Conservation (phyloP, 495 filamentous ascomycete genomes). For the Pseudoneurospora amorphoporcata region DNA sequence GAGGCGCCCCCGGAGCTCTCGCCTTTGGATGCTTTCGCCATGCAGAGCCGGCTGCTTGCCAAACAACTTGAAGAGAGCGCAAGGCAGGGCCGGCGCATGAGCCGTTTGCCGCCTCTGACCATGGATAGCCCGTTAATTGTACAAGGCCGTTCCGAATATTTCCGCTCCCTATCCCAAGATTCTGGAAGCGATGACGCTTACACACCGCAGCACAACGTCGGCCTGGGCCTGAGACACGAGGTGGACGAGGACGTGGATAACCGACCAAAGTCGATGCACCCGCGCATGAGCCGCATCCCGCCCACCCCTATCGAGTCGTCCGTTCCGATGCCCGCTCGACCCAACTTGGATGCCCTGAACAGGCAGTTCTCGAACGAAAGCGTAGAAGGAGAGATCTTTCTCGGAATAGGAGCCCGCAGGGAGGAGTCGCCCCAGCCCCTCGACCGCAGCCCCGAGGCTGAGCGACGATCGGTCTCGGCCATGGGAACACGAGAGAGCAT, state of each 20-base stretch:
- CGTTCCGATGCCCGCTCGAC: slow-evolving; percentile 28
- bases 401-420: slow-evolving; percentile 32
- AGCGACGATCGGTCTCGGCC: slow-evolving; percentile 9
- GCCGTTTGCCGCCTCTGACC: slow-evolving; percentile 71
- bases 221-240: slow-evolving; percentile 41
- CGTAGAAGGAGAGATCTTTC: slow-evolving; percentile 22
- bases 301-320: slow-evolving; percentile 39
- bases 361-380: slow-evolving; percentile 21
- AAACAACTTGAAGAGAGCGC: slow-evolving; percentile 71
- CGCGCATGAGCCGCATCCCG: slow-evolving; percentile 56
- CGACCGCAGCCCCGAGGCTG: slow-evolving; percentile 4
- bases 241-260: slow-evolving; percentile 43
- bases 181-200: slow-evolving; percentile 29
- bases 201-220: slow-evolving; percentile 21
- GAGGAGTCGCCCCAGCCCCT: slow-evolving; percentile 34
- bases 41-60: slow-evolving; percentile 79
- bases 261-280: slow-evolving; percentile 63
- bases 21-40: slow-evolving; percentile 86
- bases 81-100: slow-evolving; percentile 62
- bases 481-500: slow-evolving; percentile 12
- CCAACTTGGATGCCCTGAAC: slow-evolving; percentile 22
- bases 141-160: slow-evolving; percentile 64
- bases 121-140: slow-evolving; percentile 59
- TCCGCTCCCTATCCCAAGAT: slow-evolving; percentile 48
- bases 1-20: slow-evolving; percentile 88